Conservation (phyloP, 495 filamentous ascomycete species). For the Xylaria sp. region DNA sequence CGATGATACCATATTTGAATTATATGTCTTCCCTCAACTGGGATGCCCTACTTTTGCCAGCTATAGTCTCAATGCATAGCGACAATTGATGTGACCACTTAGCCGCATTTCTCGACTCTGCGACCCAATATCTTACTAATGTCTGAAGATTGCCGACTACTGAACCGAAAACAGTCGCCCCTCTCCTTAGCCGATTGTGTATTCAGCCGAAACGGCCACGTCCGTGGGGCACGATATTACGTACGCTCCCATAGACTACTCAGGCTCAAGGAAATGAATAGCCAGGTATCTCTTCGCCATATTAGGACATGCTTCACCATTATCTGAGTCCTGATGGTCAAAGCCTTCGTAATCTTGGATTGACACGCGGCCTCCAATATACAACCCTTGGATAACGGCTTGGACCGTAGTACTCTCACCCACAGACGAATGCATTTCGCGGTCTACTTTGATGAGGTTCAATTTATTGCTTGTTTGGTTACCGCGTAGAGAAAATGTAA, state of each 20-base stretch:
- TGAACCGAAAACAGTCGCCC: not conserved
- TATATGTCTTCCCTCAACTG: not conserved
- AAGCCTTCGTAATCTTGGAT: not conserved
- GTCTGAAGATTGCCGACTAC: not conserved
- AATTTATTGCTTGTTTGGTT: not conserved
- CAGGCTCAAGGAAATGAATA: not conserved
- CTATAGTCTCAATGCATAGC: not conserved
- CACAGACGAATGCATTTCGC: not conserved
- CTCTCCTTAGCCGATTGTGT: slow-evolving; percentile 9
- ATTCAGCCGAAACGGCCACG: slow-evolving; percentile 15
- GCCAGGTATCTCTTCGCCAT: not conserved
- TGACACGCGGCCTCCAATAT: slow-evolving; percentile 1
- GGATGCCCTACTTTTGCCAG: not conserved
- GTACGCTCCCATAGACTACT: not conserved
- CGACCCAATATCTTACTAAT: not conserved
- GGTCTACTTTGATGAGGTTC: not conserved
- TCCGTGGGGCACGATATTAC: not conserved
- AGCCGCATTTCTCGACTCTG: not conserved
- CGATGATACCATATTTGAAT: not conserved
- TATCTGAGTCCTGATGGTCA: not conserved
- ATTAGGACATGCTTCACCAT: not conserved
- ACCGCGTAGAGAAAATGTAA: not conserved
- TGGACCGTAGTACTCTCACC: not conserved
- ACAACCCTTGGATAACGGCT: not conserved
- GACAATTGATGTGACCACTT: not conserved